phyloP scores from a whole-genome alignment of 2,329 filamentous ascomycete genomes.

The Claviceps digitariae region DNA sequence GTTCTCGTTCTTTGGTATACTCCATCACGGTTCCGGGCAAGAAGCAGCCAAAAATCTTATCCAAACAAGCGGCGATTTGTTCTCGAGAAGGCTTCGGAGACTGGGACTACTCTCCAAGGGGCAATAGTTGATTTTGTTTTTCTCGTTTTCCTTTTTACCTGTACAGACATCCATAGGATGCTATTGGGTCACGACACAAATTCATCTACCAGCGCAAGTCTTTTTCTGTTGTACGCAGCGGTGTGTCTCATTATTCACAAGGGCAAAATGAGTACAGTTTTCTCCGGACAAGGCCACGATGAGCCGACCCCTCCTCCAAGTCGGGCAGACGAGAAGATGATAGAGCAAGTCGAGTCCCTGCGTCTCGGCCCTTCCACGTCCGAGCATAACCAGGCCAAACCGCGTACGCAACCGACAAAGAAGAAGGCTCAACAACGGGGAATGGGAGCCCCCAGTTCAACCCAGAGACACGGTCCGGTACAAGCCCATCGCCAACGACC shows the following conservation, averaged over 20 bases:
- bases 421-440: background rate
- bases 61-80: too few relatives aligned
- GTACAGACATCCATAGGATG: too few relatives aligned
- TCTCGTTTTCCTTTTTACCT: too few relatives aligned
- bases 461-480: background rate
- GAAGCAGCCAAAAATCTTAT: too few relatives aligned
- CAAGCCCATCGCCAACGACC: background rate
- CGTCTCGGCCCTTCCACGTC: background rate
- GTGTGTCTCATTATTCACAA: background rate
- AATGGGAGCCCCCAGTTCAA: background rate
- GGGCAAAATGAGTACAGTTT: background rate
- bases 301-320: slow-evolving; percentile 3
- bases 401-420: background rate
- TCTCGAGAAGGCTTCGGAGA: too few relatives aligned
- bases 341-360: background rate
- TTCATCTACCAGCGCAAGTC: background rate
- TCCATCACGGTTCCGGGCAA: too few relatives aligned
- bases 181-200: background rate
- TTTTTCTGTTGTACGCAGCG: background rate
- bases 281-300: slow-evolving; percentile 1
- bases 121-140: too few relatives aligned
- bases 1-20: too few relatives aligned
- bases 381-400: background rate
- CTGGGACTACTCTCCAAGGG: too few relatives aligned
- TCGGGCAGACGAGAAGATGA: background rate